Base-by-base conservation (phyloP, 495 filamentous ascomycete genomes). In the Aspergillus wentii region DNA sequence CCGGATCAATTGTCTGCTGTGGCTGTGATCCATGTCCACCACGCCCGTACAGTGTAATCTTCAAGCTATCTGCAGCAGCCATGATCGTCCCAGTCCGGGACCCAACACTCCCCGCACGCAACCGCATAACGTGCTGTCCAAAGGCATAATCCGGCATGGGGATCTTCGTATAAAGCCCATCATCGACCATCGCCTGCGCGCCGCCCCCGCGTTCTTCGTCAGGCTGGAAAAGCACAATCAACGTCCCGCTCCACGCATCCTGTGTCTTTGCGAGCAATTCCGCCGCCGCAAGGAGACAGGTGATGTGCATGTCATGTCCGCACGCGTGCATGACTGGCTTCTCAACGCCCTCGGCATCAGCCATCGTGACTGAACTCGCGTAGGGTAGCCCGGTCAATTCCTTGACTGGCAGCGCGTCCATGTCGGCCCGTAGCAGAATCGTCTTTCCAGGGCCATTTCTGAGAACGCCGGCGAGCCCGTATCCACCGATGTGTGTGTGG, bases 281-380 rank as follows among this genome's bases (percentile, higher is more conserved):
- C 0, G 72, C 62, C 0, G 71, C 66, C 0, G 70, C 74, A 3
- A 77, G 59, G 0, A 77, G 61, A 44, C 64, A 72, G 0, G 74
- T 75, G 3, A 78, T 62, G 23, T 78, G 74, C 65, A 77, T 73
- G 29, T 78, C 74, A 48, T 78, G 74, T 2, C 72, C 74, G 35
- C 74, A 75, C 10, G 73, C 73, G 41, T 75, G 73, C 73, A 76
- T 76, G 3, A 74, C 69, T 0, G 71, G 70, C 30, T 71, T 71
- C 23, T 64, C 59, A 8, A 52, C 30, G 0, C 63, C 66, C 17
- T 69, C 63, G 7, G 57, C 49, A 35, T 74, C 69, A 6, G 33
- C 35, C 64, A 69, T 71, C 0, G 44, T 68, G 9, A 54, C 48
- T 2, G 54, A 53, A 40, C 70, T 74, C 2, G 70, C 61, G 41